These are phyloP conservation scores for Eurotiales sp. DNA, from an alignment of 2,329 filamentous ascomycete species.

Conservation along the genomic window DNA sequence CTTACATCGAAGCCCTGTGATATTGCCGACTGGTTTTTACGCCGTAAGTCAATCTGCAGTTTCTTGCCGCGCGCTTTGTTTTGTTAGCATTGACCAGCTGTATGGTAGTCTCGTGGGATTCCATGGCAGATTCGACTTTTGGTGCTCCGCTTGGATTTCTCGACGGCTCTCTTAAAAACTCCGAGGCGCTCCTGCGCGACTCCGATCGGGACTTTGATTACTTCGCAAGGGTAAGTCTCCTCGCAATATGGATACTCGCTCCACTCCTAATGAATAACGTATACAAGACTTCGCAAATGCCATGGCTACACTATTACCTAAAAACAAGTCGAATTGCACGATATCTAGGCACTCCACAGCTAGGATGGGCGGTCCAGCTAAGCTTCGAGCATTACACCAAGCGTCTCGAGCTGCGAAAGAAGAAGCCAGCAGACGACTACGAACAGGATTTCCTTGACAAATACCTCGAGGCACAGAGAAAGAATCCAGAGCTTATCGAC, in stretches of 20 bases:
- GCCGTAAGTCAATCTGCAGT: neutral
- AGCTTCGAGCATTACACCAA: conserved; percentile 14
- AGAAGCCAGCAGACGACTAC: neutral
- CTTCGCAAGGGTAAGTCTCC: conserved; percentile 3
- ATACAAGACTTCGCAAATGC: conserved; percentile 15
- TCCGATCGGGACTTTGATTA: conserved; percentile 11
- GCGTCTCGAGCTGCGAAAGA: conserved; percentile 1
- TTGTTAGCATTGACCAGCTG: neutral
- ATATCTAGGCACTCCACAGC: conserved; percentile 10
- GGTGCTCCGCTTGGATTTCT: conserved; percentile 7
- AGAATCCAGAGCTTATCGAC: conserved; percentile 19
- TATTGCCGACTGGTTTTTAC: conserved; percentile 5
- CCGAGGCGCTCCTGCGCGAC: neutral
- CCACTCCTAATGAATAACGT: neutral
- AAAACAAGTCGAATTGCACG: conserved; percentile 12
- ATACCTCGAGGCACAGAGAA: conserved; percentile 19
- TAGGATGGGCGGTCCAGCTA: conserved; percentile 13
- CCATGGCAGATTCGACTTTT: conserved; percentile 10
- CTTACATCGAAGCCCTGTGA: neutral
- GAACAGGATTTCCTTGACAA: conserved; percentile 20
- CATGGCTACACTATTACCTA: conserved; percentile 19
- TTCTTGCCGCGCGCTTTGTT: too few relatives aligned
- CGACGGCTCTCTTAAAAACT: conserved; percentile 2
- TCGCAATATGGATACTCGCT: neutral
- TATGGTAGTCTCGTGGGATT: conserved; percentile 4